These are phyloP conservation scores for Globisporangium canariense DNA, from an alignment of 352 stramenopile genomes.

Conservation along the genomic window DNA sequence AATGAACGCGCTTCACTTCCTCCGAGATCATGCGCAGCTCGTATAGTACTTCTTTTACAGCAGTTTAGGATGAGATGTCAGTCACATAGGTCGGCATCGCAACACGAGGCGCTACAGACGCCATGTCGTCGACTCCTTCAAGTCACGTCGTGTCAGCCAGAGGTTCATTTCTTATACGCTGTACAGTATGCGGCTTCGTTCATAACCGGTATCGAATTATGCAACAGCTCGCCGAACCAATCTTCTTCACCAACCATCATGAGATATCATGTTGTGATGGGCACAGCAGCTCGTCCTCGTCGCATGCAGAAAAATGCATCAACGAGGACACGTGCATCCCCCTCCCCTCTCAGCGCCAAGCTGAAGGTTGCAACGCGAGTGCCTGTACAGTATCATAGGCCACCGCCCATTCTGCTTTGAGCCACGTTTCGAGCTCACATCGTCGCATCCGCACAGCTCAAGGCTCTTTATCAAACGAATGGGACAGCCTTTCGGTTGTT, in stretches of 20 bases:
- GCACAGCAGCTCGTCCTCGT: background rate
- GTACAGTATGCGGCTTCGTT: no score
- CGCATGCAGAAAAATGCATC: background rate
- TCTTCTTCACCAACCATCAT: background rate
- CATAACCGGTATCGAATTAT: background rate
- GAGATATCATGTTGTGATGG: background rate
- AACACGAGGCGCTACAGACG: no score
- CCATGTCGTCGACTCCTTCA: no score
- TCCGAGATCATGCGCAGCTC: no score
- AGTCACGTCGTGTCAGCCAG: no score
- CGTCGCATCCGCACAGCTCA: background rate
- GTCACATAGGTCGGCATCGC: no score
- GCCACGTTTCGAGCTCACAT: background rate
- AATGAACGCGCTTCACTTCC: no score
- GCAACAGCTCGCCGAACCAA: background rate
- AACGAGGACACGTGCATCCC: background rate
- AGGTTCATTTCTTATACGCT: no score
- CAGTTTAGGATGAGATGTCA: no score
- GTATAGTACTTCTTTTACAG: no score
- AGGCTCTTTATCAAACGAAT: background rate
- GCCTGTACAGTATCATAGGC: no score
- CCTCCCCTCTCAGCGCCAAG: background rate
- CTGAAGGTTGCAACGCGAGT: background rate
- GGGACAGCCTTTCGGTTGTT: background rate
- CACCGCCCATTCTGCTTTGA: no score